Evolutionary conservation across 1,284 basidiomycete genomes (phyloP), one percentile per base, ranked within the genome.

Genomic region (Pisolithus thermaeus): DNA sequence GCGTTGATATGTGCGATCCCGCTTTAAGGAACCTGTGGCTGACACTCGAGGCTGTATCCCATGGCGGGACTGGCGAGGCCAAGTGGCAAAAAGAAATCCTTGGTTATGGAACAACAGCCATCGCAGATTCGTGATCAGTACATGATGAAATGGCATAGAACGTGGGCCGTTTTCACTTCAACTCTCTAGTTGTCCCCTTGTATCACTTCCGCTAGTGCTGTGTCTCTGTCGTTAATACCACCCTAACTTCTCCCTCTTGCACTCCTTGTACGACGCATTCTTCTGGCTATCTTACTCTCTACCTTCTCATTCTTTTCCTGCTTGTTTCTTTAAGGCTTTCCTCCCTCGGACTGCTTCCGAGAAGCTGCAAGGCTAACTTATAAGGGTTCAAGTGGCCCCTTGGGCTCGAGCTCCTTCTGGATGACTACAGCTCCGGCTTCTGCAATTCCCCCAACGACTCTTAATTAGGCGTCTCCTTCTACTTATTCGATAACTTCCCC

Each of bases 301-400:
- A 42, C 14, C 3, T 16, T 25, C 16, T 42, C 14, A 25, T 42
- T 42, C 41, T n/a, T 42, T 42, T 42, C 25, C n/a, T 38, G 12
- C 22, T 42, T 23, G 22, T 42, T 25, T 28, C 25, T 46, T 52
- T 45, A 4, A 16, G 22, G 23, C 2, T 40, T n/a, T 51, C 54
- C 11, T 51, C 59, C 9, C 52, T 62, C 5, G 14, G 28, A 16
- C 56, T 57, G 40, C 42, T 58, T 55, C 52, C 42, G 43, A 50
- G 46, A 54, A 49, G 54, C 40, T 63, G 48, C 51, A 32, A 50
- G n/a, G 6, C 23, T 23, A 35, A 42, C 18, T 20, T 20, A 20
- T 20, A 20, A 20, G 11, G 12, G 28, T 25, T 45, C 27, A 4
- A 52, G 11, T 16, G 32, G 18, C 25, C 3, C 16, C 14, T 7